Evolutionary conservation across 2,329 filamentous ascomycete genomes (phyloP).

Genomic region (Venturia effusa): DNA sequence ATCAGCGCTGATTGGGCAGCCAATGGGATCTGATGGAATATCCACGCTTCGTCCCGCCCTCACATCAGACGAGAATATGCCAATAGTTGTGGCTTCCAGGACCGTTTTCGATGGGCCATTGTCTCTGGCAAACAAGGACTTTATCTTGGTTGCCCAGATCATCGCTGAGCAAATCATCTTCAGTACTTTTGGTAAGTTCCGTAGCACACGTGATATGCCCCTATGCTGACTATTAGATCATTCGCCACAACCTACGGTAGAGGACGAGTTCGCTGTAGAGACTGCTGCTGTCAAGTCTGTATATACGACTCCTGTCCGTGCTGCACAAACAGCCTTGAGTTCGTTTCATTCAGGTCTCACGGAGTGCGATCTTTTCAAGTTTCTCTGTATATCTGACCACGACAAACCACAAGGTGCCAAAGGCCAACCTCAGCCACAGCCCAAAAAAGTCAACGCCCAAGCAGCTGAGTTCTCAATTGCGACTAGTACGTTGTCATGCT

Average conservation of each 20-base stretch:
- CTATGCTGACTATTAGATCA: neutral
- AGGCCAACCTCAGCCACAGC: constrained; percentile 19
- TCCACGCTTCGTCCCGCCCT: neutral
- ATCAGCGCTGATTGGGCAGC: neutral
- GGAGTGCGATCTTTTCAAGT: constrained; percentile 9
- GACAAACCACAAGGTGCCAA: constrained; percentile 13
- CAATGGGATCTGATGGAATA: neutral
- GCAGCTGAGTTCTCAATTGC: constrained; percentile 17
- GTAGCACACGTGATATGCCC: neutral
- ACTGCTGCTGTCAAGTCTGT: neutral
- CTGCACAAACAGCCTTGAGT: neutral
- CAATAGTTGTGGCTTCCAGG: neutral
- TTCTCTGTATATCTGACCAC: constrained; percentile 3
- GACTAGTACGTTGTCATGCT: constrained; percentile 12
- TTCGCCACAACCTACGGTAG: neutral
- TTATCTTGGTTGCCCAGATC: constrained; percentile 58
- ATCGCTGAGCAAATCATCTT: constrained; percentile 59
- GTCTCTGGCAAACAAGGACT: constrained; percentile 40
- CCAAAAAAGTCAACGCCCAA: neutral
- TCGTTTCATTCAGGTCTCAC: neutral
- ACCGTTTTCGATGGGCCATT: neutral
- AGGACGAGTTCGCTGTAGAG: neutral
- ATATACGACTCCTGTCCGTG: neutral
- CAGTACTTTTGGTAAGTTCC: neutral
- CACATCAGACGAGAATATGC: neutral